These are phyloP conservation scores for Dictyostelium capitatum DNA, from an alignment of 78 protist genomes.

Conservation along the genomic window DNA sequence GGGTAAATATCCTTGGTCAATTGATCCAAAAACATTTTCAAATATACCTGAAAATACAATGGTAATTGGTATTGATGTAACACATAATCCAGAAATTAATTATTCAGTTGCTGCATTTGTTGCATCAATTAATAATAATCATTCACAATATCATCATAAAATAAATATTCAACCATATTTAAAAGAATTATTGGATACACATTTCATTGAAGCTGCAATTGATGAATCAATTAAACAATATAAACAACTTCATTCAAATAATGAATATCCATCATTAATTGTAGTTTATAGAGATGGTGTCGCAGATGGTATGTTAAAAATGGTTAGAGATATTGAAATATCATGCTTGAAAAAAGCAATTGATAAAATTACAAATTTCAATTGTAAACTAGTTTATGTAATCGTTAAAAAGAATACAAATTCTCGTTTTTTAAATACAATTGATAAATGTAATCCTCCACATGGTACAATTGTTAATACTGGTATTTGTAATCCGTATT, in stretches of 20 bases:
- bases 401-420: constrained; percentile 80
- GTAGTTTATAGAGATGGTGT: constrained; percentile 89
- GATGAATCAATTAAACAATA: constrained; percentile 5
- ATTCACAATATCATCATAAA: constrained; percentile 10
- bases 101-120: constrained; percentile 71
- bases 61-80: constrained; percentile 79
- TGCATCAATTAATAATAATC: constrained; percentile 6
- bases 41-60: constrained; percentile 31
- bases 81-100: constrained; percentile 40
- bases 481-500: constrained; percentile 8
- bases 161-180: constrained; percentile 17
- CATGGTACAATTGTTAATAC: constrained; percentile 58
- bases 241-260: neutral
- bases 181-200: constrained; percentile 45
- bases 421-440: constrained; percentile 39
- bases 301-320: constrained; percentile 81
- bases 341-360: constrained; percentile 13
- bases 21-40: neutral
- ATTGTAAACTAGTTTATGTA: constrained; percentile 21
- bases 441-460: constrained; percentile 36
- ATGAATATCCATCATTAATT: constrained; percentile 37
- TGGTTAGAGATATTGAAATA: constrained; percentile 19
- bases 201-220: neutral
- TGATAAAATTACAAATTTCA: neutral
- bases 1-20: constrained; percentile 43